phyloP scores from a whole-genome alignment of 2,329 filamentous ascomycete genomes.

The Colletotrichum lupini region DNA sequence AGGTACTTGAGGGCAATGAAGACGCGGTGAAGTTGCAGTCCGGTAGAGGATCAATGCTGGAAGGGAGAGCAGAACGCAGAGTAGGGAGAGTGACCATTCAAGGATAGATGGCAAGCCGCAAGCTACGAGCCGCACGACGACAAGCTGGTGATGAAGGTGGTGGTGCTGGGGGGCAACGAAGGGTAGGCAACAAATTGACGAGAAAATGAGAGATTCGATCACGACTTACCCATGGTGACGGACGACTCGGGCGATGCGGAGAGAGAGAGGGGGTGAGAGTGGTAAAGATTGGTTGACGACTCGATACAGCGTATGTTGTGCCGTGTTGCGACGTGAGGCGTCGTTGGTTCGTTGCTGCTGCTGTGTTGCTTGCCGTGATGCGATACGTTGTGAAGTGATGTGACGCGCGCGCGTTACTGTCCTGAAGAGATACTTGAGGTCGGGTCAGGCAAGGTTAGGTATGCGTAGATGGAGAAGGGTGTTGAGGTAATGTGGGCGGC shows the following conservation, averaged over 20 bases:
- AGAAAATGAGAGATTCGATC: background rate
- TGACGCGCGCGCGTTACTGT: constrained; percentile 29
- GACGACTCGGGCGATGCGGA: background rate
- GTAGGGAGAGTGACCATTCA: background rate
- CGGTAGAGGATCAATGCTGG: background rate
- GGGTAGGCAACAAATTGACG: background rate
- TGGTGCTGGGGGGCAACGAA: background rate
- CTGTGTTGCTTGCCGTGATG: constrained; percentile 14
- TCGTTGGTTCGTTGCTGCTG: background rate
- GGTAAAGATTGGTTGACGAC: background rate
- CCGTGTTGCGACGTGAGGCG: constrained; percentile 2
- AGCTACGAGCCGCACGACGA: background rate
- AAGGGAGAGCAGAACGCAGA: background rate
- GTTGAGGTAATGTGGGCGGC: background rate
- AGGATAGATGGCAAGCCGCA: background rate
- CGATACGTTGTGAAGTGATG: constrained; percentile 25
- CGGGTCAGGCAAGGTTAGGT: constrained; percentile 3
- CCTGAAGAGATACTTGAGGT: constrained; percentile 17
- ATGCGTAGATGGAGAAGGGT: background rate
- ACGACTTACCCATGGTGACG: constrained; percentile 8
- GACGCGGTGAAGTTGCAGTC: background rate
- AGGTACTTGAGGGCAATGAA: background rate
- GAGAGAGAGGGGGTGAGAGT: background rate
- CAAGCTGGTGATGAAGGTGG: background rate
- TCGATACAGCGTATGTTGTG: background rate